Evolutionary conservation across 371 early-diverging fungal genomes (phyloP).

Genomic region (Rhizopus stolonifer): DNA sequence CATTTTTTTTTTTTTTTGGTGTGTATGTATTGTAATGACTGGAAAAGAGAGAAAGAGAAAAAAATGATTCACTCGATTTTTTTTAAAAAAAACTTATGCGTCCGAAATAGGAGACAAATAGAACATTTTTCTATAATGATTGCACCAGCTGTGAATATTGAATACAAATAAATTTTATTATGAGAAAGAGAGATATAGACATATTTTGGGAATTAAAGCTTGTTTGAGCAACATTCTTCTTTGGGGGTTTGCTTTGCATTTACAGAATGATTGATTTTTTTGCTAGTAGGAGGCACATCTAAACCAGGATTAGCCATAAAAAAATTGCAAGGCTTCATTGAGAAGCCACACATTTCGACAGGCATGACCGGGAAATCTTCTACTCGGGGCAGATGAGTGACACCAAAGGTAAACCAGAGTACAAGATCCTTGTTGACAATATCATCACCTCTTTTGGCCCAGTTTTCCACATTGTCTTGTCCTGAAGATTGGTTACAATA

Average conservation of each 20-base stretch:
- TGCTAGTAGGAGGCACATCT: constrained; percentile 51
- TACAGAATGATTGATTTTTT: constrained; percentile 41
- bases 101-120: no score
- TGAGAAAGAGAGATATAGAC: no score
- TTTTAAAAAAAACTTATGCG: no score
- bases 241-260: constrained; percentile 17
- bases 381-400: constrained; percentile 52
- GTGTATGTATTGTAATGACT: not conserved
- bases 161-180: no score
- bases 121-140: no score
- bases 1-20: constrained; percentile 27
- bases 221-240: constrained; percentile 31
- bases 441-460: constrained; percentile 33
- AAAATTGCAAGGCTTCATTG: constrained; percentile 52
- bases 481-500: constrained; percentile 52
- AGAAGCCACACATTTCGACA: constrained; percentile 50
- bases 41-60: not conserved
- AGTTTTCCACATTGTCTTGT: constrained; percentile 31
- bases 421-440: constrained; percentile 48
- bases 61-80: no score
- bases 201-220: constrained; percentile 24
- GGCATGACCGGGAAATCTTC: constrained; percentile 61
- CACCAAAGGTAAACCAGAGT: constrained; percentile 55
- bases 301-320: constrained; percentile 50
- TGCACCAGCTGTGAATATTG: no score